Evolutionary conservation across 2,329 filamentous ascomycete genomes (phyloP), one percentile per base, ranked within the genome.

Genomic region (Cladosporium sp.): DNA sequence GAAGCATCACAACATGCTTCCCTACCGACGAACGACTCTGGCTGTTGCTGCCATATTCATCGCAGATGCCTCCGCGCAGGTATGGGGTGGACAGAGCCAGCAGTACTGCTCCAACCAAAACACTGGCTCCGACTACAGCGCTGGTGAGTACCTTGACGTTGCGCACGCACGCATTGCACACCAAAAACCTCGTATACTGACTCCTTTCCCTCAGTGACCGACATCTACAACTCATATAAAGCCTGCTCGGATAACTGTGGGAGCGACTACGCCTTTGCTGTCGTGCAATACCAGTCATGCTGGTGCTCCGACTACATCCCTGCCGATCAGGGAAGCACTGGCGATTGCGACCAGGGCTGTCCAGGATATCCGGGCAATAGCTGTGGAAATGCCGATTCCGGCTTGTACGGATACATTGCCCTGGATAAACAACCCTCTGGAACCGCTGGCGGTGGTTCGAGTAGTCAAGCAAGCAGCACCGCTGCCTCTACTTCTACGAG

Each of bases 271-370:
- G 89, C 90, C 46, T 91, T 89, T 67, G 90, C 89, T 69, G 81
- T 94, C 57, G 80, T 93, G 1, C 85, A 91, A 70, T 82, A 78
- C 18, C 80, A 86, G 34, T 77, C 82, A 60, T 94, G 91, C 75
- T 94, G 90, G 90, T 94, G 91, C 75, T 89, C 89, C 43, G 84
- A 92, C 74, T 88, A 88, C 71, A 82, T 83, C 2, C 91, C 91
- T 10, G 74, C 74, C 23, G 70, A 77, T 6, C 77, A 79, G 66
- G 62, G 71, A n/a, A 70, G 75, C 65, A 70, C 75, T 25, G 69
- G 70, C 68, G 80, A 80, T 58, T 94, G 91, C 77, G 77, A 83
- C 69, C 76, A 75, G 0, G 59, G 77, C 18, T 94, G 91, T 70
- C 89, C 90, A 10, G 91, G 90, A n/a, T 94, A 84, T 73, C 86